Evolutionary conservation across 1,284 basidiomycete species (phyloP).

Genomic region (Sporisorium graminicola): DNA sequence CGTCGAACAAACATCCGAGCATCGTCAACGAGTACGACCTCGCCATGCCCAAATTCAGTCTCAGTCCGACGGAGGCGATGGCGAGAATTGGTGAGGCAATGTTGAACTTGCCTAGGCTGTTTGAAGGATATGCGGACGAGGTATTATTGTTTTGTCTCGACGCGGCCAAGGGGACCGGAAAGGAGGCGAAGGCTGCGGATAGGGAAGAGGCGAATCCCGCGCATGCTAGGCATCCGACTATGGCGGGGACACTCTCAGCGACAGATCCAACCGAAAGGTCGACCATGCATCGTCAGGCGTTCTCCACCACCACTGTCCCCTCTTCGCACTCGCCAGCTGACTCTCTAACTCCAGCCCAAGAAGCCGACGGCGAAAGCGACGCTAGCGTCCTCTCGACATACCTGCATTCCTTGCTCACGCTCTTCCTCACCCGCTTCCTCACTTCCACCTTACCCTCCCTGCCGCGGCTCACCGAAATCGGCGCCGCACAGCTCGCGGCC

Average conservation of each 20-base stretch:
- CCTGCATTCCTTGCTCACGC: constrained; percentile 80
- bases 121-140: constrained; percentile 93
- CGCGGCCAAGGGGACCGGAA: constrained; percentile 4
- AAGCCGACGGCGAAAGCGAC: constrained; percentile 11
- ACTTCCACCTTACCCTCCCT: constrained; percentile 72
- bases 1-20: constrained; percentile 58
- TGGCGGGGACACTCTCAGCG: not conserved
- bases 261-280: constrained; percentile 21
- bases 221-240: constrained; percentile 23
- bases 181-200: constrained; percentile 73
- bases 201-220: not conserved
- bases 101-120: constrained; percentile 89
- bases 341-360: constrained; percentile 57
- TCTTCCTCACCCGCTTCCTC: constrained; percentile 73
- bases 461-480: constrained; percentile 74
- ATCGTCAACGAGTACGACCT: constrained; percentile 75
- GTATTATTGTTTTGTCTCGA: constrained; percentile 78
- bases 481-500: constrained; percentile 84
- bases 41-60: constrained; percentile 89
- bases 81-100: constrained; percentile 91
- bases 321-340: constrained; percentile 67
- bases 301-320: constrained; percentile 58
- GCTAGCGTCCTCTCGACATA: constrained; percentile 78
- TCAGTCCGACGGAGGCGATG: constrained; percentile 88
- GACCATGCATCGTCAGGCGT: constrained; percentile 35